phyloP scores from a whole-genome alignment of 2,329 filamentous ascomycete genomes.

The Neofusicoccum sp. region DNA sequence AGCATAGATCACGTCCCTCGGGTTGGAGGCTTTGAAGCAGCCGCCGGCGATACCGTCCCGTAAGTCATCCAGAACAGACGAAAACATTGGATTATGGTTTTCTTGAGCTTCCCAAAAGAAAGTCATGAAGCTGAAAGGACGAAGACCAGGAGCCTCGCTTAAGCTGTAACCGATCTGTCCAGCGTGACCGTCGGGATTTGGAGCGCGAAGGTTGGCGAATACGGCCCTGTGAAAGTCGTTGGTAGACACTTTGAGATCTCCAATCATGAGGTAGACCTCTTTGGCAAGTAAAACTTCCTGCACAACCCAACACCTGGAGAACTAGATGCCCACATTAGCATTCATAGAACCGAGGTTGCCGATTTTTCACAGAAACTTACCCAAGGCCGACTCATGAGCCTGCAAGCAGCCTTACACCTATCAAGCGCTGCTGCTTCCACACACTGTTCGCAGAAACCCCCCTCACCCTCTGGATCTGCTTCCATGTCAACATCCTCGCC shows the following conservation, averaged over 20 bases:
- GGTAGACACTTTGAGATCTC: neutral
- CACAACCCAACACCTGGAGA: constrained; percentile 11
- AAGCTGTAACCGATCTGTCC: no score
- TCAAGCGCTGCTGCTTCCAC: neutral
- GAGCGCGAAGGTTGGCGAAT: neutral
- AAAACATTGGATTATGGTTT: neutral
- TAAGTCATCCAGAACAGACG: neutral
- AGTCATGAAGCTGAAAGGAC: neutral
- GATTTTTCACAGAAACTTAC: neutral
- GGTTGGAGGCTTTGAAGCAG: neutral
- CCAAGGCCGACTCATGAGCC: constrained; percentile 1
- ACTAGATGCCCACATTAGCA: neutral
- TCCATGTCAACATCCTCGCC: constrained; percentile 5
- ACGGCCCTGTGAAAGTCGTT: neutral
- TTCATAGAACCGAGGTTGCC: neutral
- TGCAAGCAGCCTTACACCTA: neutral
- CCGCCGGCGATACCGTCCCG: neutral
- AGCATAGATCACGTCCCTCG: neutral
- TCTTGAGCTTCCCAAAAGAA: neutral
- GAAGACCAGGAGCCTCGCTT: neutral
- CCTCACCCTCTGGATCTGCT: neutral
- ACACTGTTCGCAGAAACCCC: neutral
- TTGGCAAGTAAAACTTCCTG: constrained; percentile 15
- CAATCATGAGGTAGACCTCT: constrained; percentile 4
- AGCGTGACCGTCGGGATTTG: neutral